Base-by-base conservation (phyloP, 164 flowering plant species). In the Cinnamomum micranthum region DNA sequence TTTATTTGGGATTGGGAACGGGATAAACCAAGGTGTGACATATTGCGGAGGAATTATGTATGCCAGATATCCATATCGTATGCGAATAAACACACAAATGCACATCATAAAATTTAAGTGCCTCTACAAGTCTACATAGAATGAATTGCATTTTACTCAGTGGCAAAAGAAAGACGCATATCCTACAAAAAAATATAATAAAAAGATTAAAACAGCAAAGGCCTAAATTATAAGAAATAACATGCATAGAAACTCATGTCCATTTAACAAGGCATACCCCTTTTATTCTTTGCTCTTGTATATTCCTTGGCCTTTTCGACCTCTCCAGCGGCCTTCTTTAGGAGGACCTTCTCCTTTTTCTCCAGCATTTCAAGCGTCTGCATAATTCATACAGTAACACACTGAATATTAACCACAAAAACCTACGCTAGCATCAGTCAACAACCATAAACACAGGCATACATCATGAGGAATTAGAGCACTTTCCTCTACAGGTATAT, bases 361-460 rank as follows among this genome's bases (percentile, higher is more conserved):
- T 81, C 86, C 12, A 83, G 79, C 84, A 83, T 81, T 69, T 83
- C 86, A 70, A 83, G 86, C 7, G 86, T 83, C 86, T 83, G 71
- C 75, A 72, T 15, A 63, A 22, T 67, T 67, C 47, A 28, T 28
- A 2, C 50, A 67, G 35, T 14, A 67, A 31, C 20, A 67, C 28
- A 19, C 19, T 67, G 47, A 28, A 28, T 14, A 35, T 25, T 67
- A 3, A 67, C 47, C 47, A 31, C 17, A 55, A 15, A 55, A 41
- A 9, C 11, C 4, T 9, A 9, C 0, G 47, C 9, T 41, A 41
- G 47, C 47, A 41, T 41, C 47, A 41, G 10, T 1, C 47, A 41
- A 41, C 47, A 9, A 41, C 10, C 47, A 41, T 7, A 41, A 41
- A 41, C 10, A 35, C 47, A 41, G 10, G 9, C 47, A 41, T 41